phyloP scores from a whole-genome alignment of 23 red algal species.

The Gracilaria domingensis region DNA sequence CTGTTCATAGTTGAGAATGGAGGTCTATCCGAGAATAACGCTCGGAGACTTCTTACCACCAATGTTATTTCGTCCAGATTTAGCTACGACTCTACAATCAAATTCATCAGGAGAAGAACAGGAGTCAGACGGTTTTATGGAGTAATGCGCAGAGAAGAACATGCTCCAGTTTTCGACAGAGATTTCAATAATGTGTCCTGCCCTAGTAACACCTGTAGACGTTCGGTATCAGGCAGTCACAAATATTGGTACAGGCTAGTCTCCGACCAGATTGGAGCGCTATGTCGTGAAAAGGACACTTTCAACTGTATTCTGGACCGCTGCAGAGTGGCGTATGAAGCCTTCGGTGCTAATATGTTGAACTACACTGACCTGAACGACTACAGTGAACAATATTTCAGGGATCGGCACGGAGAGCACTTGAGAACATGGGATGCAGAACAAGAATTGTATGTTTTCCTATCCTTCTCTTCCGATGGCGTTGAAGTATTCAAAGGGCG shows the following conservation, averaged over 20 bases:
- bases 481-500: constrained; percentile 10
- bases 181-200: not conserved
- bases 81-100: not conserved
- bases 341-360: not conserved
- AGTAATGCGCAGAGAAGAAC: not conserved
- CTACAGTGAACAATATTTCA: not conserved
- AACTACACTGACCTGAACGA: not conserved
- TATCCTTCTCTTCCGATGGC: constrained; percentile 3
- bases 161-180: not conserved
- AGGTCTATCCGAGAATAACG: not conserved
- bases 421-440: not conserved
- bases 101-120: not conserved
- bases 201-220: not conserved
- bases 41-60: constrained; percentile 2
- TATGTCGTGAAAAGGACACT: not conserved
- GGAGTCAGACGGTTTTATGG: not conserved
- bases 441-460: not conserved
- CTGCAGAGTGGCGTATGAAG: not conserved
- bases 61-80: not conserved
- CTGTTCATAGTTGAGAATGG: constrained; percentile 1
- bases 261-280: constrained; percentile 8
- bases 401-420: not conserved
- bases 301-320: not conserved
- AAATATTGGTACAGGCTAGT: constrained; percentile 12
- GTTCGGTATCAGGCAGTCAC: not conserved